Evolutionary conservation across 495 filamentous ascomycete species (phyloP).

Genomic region (Trichoderma erinaceum): DNA sequence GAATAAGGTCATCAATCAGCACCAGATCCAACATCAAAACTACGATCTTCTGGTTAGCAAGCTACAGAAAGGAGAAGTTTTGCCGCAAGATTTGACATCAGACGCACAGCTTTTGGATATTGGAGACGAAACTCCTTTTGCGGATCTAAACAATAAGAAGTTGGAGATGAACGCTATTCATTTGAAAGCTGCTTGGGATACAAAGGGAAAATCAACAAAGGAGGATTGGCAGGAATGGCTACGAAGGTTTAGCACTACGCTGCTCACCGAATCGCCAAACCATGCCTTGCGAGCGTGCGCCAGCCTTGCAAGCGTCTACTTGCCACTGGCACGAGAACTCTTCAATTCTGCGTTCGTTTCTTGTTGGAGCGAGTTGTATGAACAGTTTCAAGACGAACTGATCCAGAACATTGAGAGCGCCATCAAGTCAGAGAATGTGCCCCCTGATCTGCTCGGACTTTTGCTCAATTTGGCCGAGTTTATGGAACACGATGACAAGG

Average conservation of each 20-base stretch:
- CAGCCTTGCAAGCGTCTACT: conserved; percentile 81
- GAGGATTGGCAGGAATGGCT: conserved; percentile 99
- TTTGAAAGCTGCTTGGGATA: conserved; percentile 95
- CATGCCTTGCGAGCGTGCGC: conserved; percentile 92
- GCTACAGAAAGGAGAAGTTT: conserved; percentile 83
- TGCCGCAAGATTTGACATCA: conserved; percentile 90
- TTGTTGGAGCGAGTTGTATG: conserved; percentile 96
- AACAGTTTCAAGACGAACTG: conserved; percentile 85
- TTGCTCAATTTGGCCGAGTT: conserved; percentile 96
- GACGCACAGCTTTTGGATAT: conserved; percentile 76
- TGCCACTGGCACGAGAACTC: conserved; percentile 81
- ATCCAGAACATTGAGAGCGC: conserved; percentile 93
- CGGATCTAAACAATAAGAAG: conserved; percentile 87
- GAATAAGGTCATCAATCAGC: conserved; percentile 63
- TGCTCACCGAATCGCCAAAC: conserved; percentile 92
- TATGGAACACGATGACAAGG: conserved; percentile 99
- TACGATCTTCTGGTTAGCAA: conserved; percentile 88
- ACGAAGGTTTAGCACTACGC: conserved; percentile 87
- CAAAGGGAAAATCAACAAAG: conserved; percentile 85
- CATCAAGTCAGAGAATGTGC: conserved; percentile 84
- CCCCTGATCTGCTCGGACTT: conserved; percentile 89
- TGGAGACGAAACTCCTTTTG: conserved; percentile 66
- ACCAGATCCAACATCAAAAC: conserved; percentile 75
- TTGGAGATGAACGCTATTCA: conserved; percentile 94
- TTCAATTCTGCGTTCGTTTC: conserved; percentile 99